Evolutionary conservation across 2,329 filamentous ascomycete species (phyloP), one percentile per base, ranked within the genome.

Genomic region (Aspergillus sp.): DNA sequence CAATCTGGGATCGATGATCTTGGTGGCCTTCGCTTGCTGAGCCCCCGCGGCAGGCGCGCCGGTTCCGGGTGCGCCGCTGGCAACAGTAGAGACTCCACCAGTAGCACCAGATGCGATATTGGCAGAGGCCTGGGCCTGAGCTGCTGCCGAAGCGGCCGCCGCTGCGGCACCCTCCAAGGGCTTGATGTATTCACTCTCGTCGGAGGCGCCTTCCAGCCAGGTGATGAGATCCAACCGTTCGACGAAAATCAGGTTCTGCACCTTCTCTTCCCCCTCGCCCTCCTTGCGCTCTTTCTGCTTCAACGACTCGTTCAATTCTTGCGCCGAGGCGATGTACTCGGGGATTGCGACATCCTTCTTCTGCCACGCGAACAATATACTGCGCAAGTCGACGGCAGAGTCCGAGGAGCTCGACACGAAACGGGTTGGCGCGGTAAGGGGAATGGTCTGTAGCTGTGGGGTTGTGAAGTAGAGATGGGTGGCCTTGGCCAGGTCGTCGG

Each of bases 291-390:
- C 67, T 58, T 73, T 75, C 52, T 75, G 68, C 49, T 74, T 75
- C 26, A 97, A 82, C 71, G 92, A 87, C 54, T 91, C 88, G 73
- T 96, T 96, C 58, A 98, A 83, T 66, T 87, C 84, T 69, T 90
- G 88, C 14, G 91, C 90, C 0, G 90, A 89, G 26, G 90, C 86
- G 77, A 97, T 95, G 83, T 98, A 98, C 69, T 96, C 92, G 11
- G 91, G 90, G 66, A 96, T 92, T 56, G 90, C 87, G 57, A 90
- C 87, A 79, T 98, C 94, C 75, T 92, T 92, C 78, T 97, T 96
- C 70, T 91, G 83, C 92, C 92, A 99, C 57, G 92, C 92, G 73
- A 98, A 96, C 81, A 94, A 97, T 77, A 97, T 94, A 74, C 90
- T 95, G 73, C 95, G 92, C 67, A 99, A 82, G 73, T 97, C 91